Evolutionary conservation across 352 stramenopile genomes (phyloP).

Genomic region (Phytopythium boreale): DNA sequence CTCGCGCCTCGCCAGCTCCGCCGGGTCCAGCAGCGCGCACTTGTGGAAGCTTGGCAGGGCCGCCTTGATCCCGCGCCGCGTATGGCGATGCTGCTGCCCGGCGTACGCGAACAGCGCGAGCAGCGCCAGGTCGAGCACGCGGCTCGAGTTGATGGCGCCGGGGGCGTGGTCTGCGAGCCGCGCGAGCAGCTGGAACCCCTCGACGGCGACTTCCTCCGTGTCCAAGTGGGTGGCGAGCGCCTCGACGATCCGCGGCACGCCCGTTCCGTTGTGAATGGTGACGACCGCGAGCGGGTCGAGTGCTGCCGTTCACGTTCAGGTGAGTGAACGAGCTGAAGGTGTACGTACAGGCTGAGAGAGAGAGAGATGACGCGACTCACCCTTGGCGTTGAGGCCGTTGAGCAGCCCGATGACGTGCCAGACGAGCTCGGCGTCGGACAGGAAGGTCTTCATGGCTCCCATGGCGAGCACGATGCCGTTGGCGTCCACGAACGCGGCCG

Average conservation of each 20-base stretch:
- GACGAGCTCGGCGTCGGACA: constrained; percentile 61
- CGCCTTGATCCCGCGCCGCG: constrained; percentile 57
- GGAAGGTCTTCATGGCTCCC: constrained; percentile 42
- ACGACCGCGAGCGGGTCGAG: constrained; percentile 48
- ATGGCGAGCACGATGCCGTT: constrained; percentile 63
- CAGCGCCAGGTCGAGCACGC: constrained; percentile 71
- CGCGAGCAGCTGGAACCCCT: constrained; percentile 68
- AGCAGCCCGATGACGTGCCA: constrained; percentile 73
- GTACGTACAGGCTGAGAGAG: not conserved
- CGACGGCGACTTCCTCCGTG: constrained; percentile 70
- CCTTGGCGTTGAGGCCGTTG: constrained; percentile 58
- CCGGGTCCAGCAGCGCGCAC: constrained; percentile 57
- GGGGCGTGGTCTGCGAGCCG: constrained; percentile 46
- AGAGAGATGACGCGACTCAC: constrained; percentile 15
- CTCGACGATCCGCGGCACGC: constrained; percentile 59
- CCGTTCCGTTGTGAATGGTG: constrained; percentile 43
- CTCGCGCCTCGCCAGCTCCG: constrained; percentile 44
- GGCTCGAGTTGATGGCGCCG: constrained; percentile 50
- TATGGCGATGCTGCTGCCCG: constrained; percentile 57
- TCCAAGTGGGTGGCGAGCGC: constrained; percentile 64
- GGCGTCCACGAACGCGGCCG: constrained; percentile 53
- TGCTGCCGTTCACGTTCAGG: constrained; percentile 12
- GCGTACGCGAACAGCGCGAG: constrained; percentile 67
- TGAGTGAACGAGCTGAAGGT: not conserved
- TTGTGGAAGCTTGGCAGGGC: constrained; percentile 68